Evolutionary conservation across 2,329 filamentous ascomycete genomes (phyloP).

Genomic region (Periconia digitata): DNA sequence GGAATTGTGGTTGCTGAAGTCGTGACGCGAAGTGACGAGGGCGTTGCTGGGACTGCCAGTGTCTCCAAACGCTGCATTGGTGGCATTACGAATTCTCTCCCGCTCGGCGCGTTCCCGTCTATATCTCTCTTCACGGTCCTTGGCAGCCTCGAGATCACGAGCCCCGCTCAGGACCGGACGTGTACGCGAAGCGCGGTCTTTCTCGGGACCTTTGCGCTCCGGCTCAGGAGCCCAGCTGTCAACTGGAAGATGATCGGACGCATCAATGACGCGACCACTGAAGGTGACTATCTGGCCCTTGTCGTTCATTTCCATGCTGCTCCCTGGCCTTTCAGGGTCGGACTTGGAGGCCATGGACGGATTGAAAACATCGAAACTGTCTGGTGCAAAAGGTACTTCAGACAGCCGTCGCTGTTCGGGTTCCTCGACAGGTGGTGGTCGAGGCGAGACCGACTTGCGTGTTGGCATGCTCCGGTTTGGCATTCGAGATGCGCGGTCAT

Average conservation of each 20-base stretch:
- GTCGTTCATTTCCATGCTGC: slow-evolving; percentile 50
- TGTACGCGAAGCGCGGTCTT: slow-evolving; percentile 42
- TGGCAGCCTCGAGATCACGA: slow-evolving; percentile 42
- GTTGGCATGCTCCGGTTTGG: slow-evolving; percentile 52
- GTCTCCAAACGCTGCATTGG: slow-evolving; percentile 26
- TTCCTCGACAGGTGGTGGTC: slow-evolving; percentile 54
- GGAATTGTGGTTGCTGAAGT: slow-evolving; percentile 22
- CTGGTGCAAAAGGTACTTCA: slow-evolving; percentile 70
- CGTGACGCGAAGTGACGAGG: slow-evolving; percentile 30
- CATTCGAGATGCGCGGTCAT: slow-evolving; percentile 42
- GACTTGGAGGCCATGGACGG: slow-evolving; percentile 48
- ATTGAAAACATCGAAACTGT: slow-evolving; percentile 74
- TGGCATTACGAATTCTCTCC: slow-evolving; percentile 35
- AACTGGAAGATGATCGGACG: slow-evolving; percentile 77
- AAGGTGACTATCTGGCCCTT: slow-evolving; percentile 73
- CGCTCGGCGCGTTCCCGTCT: slow-evolving; percentile 35
- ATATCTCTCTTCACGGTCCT: slow-evolving; percentile 33
- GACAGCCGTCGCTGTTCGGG: slow-evolving; percentile 55
- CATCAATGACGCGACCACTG: slow-evolving; percentile 76
- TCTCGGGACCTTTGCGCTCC: slow-evolving; percentile 58
- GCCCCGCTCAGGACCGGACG: slow-evolving; percentile 56
- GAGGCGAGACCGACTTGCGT: slow-evolving; percentile 75
- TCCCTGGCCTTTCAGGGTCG: slow-evolving; percentile 31
- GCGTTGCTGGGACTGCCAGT: slow-evolving; percentile 26
- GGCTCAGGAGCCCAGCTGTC: slow-evolving; percentile 78